Conservation (phyloP, 1,139 yeast genomes). For the Suhomyces bolitotheri region DNA sequence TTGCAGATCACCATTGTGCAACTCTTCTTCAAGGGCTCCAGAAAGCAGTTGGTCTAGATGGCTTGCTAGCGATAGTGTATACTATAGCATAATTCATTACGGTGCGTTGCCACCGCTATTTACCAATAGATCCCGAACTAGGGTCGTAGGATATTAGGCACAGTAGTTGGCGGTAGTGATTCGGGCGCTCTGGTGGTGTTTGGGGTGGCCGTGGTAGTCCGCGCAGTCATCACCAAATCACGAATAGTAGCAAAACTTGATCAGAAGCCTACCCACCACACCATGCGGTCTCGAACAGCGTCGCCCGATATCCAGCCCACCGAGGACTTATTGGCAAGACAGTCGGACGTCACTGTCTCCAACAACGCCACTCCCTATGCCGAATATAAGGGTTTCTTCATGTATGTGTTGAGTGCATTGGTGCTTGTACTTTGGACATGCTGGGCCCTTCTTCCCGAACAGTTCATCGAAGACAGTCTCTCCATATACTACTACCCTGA, state of each 20-base stretch:
- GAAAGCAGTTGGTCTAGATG: conserved; percentile 71
- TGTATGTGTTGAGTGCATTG: conserved; percentile 62
- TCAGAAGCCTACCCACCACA: no score
- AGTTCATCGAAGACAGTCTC: conserved; percentile 44
- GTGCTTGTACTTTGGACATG: conserved; percentile 53
- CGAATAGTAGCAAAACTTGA: no score
- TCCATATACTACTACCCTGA: conserved; percentile 78
- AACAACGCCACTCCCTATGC: conserved; percentile 65
- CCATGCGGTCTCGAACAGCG: conserved; percentile 30
- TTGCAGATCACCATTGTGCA: conserved; percentile 84
- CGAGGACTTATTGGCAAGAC: conserved; percentile 64
- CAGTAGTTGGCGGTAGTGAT: no score
- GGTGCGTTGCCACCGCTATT: background rate
- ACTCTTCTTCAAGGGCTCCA: conserved; percentile 79
- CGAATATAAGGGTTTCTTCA: conserved; percentile 80
- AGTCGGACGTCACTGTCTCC: conserved; percentile 75
- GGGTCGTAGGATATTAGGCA: no score
- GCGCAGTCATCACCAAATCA: no score
- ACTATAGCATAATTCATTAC: background rate
- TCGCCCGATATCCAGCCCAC: conserved; percentile 46
- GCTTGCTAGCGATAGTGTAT: no score
- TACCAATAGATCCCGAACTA: no score
- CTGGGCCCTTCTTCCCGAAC: conserved; percentile 73
- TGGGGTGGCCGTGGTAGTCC: no score
- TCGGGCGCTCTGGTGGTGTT: no score